phyloP scores from a whole-genome alignment of 805 yeast genomes.

The Myxozyma vanderwaltii region DNA sequence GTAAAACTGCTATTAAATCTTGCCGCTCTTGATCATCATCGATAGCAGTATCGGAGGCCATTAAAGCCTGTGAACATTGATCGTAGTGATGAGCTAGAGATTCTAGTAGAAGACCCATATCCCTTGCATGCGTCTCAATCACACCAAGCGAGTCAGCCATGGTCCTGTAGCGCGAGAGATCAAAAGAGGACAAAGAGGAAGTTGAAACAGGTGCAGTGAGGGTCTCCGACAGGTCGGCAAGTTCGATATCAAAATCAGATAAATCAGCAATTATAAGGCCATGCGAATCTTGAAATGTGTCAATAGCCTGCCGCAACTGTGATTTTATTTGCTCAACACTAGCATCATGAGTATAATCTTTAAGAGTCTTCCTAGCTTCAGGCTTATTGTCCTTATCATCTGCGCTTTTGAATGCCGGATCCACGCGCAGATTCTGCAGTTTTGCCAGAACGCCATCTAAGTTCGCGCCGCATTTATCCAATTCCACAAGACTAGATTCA shows the following conservation, averaged over 20 bases:
- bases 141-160: constrained; percentile 24
- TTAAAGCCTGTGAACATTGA: constrained; percentile 56
- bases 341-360: constrained; percentile 53
- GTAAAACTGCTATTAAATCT: constrained; percentile 61
- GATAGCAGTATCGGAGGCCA: constrained; percentile 42
- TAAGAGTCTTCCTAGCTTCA: constrained; percentile 38
- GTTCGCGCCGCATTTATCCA: constrained; percentile 39
- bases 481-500: constrained; percentile 41
- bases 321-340: constrained; percentile 43
- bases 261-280: constrained; percentile 34
- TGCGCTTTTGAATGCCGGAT: constrained; percentile 38
- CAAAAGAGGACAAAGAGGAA: too few relatives aligned
- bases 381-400: constrained; percentile 12
- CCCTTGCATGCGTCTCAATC: constrained; percentile 54
- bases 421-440: constrained; percentile 47
- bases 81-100: constrained; percentile 82
- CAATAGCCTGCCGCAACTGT: constrained; percentile 41
- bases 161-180: not conserved
- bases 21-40: constrained; percentile 36
- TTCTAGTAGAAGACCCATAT: constrained; percentile 67
- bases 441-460: constrained; percentile 43
- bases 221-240: constrained; percentile 40
- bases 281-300: constrained; percentile 38
- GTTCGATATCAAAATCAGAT: constrained; percentile 39
- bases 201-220: constrained; percentile 18